Conservation (phyloP, 164 flowering plant genomes). For the Echeveria elegans region DNA sequence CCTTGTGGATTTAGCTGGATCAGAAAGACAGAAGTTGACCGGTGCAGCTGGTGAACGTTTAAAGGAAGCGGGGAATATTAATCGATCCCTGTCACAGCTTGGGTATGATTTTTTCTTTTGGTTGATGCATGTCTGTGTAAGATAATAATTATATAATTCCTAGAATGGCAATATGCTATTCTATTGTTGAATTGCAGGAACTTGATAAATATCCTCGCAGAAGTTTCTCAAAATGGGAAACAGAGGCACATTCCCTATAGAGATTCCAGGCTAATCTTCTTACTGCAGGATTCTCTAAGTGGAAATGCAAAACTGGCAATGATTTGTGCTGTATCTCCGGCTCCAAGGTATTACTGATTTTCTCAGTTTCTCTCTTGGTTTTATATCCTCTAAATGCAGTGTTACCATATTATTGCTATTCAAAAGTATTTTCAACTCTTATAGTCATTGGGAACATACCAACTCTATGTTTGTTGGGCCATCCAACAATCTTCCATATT, state of each 20-base stretch:
- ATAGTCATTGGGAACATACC: too few species aligned
- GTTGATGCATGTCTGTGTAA: too few species aligned
- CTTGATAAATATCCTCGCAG: slow-evolving; percentile 94
- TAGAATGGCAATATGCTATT: background rate
- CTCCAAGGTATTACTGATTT: slow-evolving; percentile 43
- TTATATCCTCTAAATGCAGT: slow-evolving; percentile 5
- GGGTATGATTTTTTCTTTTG: too few species aligned
- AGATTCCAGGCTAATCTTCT: slow-evolving; percentile 89
- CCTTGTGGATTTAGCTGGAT: slow-evolving; percentile 98
- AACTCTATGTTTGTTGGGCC: too few species aligned
- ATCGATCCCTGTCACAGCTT: slow-evolving; percentile 92
- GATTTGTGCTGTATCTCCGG: slow-evolving; percentile 96
- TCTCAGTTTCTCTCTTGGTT: background rate
- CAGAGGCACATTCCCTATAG: slow-evolving; percentile 97
- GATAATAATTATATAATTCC: background rate
- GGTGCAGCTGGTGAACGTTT: slow-evolving; percentile 96
- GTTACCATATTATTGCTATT: slow-evolving; percentile 1
- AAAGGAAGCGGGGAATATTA: slow-evolving; percentile 96
- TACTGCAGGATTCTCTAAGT: slow-evolving; percentile 94
- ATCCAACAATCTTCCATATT: background rate
- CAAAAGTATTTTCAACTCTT: too few species aligned
- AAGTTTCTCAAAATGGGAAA: slow-evolving; percentile 91
- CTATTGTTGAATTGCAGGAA: slow-evolving; percentile 49
- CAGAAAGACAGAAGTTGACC: slow-evolving; percentile 90
- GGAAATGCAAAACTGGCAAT: slow-evolving; percentile 96